Base-by-base conservation (phyloP, 2,329 filamentous ascomycete species). In the Clonostachys solani region DNA sequence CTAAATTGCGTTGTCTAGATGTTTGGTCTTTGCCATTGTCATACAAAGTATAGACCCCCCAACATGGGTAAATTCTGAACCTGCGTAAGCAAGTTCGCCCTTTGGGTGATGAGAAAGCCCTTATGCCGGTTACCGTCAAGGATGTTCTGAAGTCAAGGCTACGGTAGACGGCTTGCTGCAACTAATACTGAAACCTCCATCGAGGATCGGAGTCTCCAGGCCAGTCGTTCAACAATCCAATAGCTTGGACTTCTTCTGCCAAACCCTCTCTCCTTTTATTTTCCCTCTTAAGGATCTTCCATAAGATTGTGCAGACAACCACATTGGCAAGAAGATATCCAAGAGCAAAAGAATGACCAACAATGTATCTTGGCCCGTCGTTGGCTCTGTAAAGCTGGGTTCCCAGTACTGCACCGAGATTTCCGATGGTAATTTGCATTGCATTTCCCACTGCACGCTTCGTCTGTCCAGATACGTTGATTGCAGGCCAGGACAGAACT, bases 401-500 rank as follows among this genome's bases (percentile, higher is more conserved):
- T 13, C 68, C 89, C 78, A 0, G 87, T 86, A 71, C 68, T 3
- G 76, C 76, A 10, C 73, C 75, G 4, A 80, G 60, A 47, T 84
- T 86, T 0, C 82, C 83, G 12, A 81, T 54, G 1, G 78, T 78
- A 43, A 86, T 83, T 38, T 83, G 79, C 12, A 86, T 65, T 0
- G 81, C 83, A 75, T 86, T 85, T 3, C 81, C 83, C 0, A 75
- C 77, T 8, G 75, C 76, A 5, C 83, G 72, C 64, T 95, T 95
- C 62, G 74, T 74, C 41, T 67, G 72, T 0, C 74, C 74, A 47
- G 92, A 83, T 12, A 87, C 75, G 50, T 95, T 95, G 62, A 94
- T 95, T 35, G 80, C 79, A 1, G 84, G 70, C 90, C 90, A 95
- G 1, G 85, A 76, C 44, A 95, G 86, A 1, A 86, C 86, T 46